A percentile compares a stretch with the other conserved stretches of the same genome.
Evolutionary conservation across 2,329 filamentous ascomycete species (phyloP).

Genomic region (Aspergillus glaucus): DNA sequence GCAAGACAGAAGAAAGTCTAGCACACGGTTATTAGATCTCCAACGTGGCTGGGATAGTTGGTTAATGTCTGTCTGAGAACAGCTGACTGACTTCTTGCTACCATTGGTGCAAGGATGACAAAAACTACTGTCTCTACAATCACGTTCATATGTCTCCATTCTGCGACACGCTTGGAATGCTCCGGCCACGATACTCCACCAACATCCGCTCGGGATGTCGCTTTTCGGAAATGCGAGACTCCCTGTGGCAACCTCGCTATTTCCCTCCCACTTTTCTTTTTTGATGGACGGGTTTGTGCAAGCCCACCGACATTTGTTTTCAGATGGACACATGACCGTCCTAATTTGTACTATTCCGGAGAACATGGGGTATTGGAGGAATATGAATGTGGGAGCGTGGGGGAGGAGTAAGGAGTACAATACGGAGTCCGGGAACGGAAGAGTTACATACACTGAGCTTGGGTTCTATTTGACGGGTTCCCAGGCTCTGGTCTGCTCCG

Average conservation of each 20-base stretch:
- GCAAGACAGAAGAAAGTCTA: too few species aligned
- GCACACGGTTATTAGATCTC: too few species aligned
- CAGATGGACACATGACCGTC: background rate
- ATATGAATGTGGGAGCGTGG: background rate
- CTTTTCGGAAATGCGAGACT: slow-evolving; percentile 1
- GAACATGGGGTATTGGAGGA: background rate
- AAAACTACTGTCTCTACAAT: too few species aligned
- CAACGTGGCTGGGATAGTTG: too few species aligned
- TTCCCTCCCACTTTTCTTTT: background rate
- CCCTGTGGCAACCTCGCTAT: background rate
- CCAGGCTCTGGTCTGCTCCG: background rate
- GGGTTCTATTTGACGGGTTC: too few species aligned
- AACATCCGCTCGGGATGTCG: background rate
- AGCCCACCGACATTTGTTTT: background rate
- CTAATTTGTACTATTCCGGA: background rate
- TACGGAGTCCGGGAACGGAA: background rate
- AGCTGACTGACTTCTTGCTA: too few species aligned
- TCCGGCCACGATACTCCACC: background rate
- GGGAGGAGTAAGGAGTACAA: background rate
- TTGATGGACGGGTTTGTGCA: background rate
- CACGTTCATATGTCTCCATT: too few species aligned
- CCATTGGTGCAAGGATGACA: too few species aligned
- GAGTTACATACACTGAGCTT: background rate
- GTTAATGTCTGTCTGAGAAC: too few species aligned
- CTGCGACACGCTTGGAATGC: background rate